Conservation (phyloP, 495 filamentous ascomycete genomes). For the Penicillium canescens region DNA sequence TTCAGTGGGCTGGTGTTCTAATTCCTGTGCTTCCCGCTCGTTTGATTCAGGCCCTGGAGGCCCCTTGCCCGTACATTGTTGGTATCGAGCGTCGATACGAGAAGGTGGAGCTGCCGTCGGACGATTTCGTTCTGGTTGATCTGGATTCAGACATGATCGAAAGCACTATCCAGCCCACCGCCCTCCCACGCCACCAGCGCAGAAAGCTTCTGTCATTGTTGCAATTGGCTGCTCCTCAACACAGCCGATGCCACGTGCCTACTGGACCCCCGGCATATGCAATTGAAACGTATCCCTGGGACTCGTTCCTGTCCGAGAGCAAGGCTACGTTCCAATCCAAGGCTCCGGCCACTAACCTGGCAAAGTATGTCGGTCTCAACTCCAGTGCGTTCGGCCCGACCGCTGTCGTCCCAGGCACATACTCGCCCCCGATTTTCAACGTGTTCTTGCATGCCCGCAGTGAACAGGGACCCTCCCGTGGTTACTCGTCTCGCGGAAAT, state of each 20-base stretch:
- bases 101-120: constrained; percentile 86
- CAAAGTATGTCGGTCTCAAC: constrained; percentile 83
- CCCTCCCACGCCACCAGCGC: constrained; percentile 84
- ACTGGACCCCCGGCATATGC: constrained; percentile 91
- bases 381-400: constrained; percentile 78
- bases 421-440: constrained; percentile 74
- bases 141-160: constrained; percentile 88
- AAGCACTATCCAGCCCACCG: constrained; percentile 67
- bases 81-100: constrained; percentile 95
- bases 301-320: constrained; percentile 86
- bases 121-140: constrained; percentile 94
- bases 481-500: constrained; percentile 50
- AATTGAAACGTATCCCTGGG: constrained; percentile 85
- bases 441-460: constrained; percentile 79
- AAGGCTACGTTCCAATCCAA: constrained; percentile 71
- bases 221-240: constrained; percentile 87
- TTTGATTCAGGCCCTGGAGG: constrained; percentile 85
- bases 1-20: constrained; percentile 89
- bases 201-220: constrained; percentile 86
- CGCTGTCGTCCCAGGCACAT: constrained; percentile 51
- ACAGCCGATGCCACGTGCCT: constrained; percentile 81
- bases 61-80: constrained; percentile 95
- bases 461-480: constrained; percentile 49
- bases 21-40: constrained; percentile 90
- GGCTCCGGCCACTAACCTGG: constrained; percentile 67